Base-by-base conservation (phyloP, 345 rosid genomes). In the Erucastrum elatum region DNA sequence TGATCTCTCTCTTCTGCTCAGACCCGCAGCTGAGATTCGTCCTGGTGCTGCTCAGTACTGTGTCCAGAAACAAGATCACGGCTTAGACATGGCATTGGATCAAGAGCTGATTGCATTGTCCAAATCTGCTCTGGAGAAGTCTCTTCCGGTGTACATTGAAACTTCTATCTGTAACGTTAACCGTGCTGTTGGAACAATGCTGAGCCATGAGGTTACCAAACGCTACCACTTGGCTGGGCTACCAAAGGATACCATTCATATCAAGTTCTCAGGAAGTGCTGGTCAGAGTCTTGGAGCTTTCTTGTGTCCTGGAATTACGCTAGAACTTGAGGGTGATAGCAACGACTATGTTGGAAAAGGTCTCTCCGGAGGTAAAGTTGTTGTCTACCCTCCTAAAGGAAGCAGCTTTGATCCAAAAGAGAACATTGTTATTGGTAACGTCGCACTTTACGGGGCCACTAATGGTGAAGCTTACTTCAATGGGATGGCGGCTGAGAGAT, bases 401-500 rank as follows among this genome's bases (percentile, higher is more conserved):
- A 96, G 99, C 75, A 78, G 80, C 8, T 96, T 96, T 79, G 99
- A 96, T 80, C 99, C 99, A 0, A 96, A 96, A 77, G 98, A 93
- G 31, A 96, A 96, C 75, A 96, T 96, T 16, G 94, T 96, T 6
- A 90, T 96, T 0, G 99, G 99, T 69, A 96, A 96, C 62, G 99
- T 96, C 55, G 98, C 97, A 75, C 97, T 96, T 0, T 96, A 96
- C 63, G 99, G 99, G 16, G 98, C 98, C 17, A 93, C 91, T 10
- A 60, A 67, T 29, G 99, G 99, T 49, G 99, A 90, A 81, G 99
- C 98, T 10, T 96, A 90, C 83, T 90, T 96, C 81, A 93, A 89
- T 64, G 99, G 99, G 44, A 96, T 96, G 99, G 98, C 99, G 2
- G 99, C 99, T 30, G 99, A 96, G 80, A 88, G 99, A 79, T 96